Base-by-base conservation (phyloP, 192 early-diverging fungal genomes). In the Backusella circina region DNA sequence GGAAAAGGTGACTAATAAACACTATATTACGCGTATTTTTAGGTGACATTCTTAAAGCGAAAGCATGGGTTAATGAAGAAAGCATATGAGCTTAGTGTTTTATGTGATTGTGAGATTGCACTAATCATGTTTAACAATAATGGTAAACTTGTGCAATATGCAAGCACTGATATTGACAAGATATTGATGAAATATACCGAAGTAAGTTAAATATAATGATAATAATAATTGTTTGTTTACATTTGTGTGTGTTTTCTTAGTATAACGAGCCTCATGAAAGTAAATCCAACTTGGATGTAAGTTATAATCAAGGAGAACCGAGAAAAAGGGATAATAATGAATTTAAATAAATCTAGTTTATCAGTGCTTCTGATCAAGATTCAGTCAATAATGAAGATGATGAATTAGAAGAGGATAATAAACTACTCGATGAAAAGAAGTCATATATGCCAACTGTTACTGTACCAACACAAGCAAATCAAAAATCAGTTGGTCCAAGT, bases 11-110 rank as follows among this genome's bases (percentile, higher is more conserved):
- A 61, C 54, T 61, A 67, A 67, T n/a, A 18, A 23, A 15, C 8
- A 33, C 3, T 33, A 32, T 35, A 5, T 13, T 9, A 77, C n/a
- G 36, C 32, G 36, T 37, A 21, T 36, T 23, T 65, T 39, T 79
- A 95, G 93, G 93, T 93, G 50, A 99, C 97, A 2, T 98, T 99
- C 82, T 85, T 94, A 64, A 99, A 99, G 84, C 88, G 97, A 75
- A 97, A 97, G 81, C 91, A 91, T 54, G 97, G 97, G 7, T 86
- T 99, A 72, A 94, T 98, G 90, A 99, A 99, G 82, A 99, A 99
- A 82, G 96, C 97, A 0, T 95, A 95, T 83, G 97, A 99, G 80
- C 88, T 99, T n/a, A 92, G 90, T 72, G 95, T 98, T 3, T 85
- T 99, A 6, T 99, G 97, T 87, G 95, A 94, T 80, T 96, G 95